phyloP scores from a whole-genome alignment of 495 filamentous ascomycete species.

The Aspergillus taichungensis region DNA sequence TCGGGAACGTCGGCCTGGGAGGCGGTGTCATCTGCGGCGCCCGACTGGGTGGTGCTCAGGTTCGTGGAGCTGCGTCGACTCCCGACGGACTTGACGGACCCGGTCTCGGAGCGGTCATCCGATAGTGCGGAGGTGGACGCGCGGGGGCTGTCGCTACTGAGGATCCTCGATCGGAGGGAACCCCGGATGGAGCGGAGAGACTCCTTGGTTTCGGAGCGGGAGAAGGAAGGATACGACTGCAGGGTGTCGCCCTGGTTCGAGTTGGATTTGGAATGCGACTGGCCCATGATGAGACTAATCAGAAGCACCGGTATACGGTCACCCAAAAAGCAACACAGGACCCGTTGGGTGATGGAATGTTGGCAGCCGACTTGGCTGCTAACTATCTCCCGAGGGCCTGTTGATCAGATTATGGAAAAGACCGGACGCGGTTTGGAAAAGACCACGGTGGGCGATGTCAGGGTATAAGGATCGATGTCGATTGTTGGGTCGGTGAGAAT shows the following conservation, averaged over 20 bases:
- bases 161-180: constrained; percentile 67
- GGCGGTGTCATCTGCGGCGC: constrained; percentile 27
- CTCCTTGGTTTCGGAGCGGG: constrained; percentile 89
- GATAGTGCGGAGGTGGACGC: constrained; percentile 60
- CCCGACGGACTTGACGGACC: constrained; percentile 59
- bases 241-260: constrained; percentile 48
- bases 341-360: constrained; percentile 28
- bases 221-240: constrained; percentile 83
- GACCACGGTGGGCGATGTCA: neutral
- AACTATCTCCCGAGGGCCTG: constrained; percentile 5
- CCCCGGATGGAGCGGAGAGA: constrained; percentile 78
- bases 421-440: neutral
- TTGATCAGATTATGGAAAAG: constrained; percentile 17
- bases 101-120: constrained; percentile 63
- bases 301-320: constrained; percentile 19
- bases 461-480: neutral
- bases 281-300: constrained; percentile 62
- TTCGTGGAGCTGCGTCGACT: constrained; percentile 41
- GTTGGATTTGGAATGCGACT: constrained; percentile 77
- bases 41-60: constrained; percentile 22
- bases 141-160: constrained; percentile 64
- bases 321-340: constrained; percentile 18
- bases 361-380: constrained; percentile 22
- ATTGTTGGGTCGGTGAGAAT: too few relatives aligned
- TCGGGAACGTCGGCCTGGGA: constrained; percentile 45